These are phyloP conservation scores for Neurospora sp. DNA, from an alignment of 2,329 filamentous ascomycete species.

Conservation along the genomic window DNA sequence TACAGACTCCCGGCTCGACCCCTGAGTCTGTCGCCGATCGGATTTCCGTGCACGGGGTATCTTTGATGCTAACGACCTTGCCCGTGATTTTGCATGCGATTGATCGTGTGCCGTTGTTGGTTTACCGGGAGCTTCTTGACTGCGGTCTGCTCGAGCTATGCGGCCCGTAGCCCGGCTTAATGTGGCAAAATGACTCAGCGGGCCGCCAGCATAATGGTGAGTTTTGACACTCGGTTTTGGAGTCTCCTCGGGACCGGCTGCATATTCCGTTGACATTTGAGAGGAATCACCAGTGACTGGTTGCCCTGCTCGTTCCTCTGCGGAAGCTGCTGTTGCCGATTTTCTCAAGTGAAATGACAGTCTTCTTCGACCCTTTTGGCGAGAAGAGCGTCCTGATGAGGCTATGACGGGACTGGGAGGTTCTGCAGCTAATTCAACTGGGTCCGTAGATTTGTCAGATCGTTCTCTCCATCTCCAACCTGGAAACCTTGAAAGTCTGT, in stretches of 20 bases:
- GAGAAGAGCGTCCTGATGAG: neutral
- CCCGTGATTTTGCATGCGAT: neutral
- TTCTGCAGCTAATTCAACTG: neutral
- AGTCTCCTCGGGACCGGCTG: neutral
- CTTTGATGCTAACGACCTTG: neutral
- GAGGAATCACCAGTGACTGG: neutral
- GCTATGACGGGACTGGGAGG: neutral
- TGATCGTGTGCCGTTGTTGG: neutral
- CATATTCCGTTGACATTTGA: neutral
- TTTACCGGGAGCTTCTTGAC: neutral
- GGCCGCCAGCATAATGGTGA: neutral
- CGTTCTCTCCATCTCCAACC: constrained; percentile 9
- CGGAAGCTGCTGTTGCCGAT: neutral
- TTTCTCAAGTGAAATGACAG: neutral
- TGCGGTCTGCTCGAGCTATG: neutral
- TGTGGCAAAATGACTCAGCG: neutral
- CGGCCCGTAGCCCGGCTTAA: neutral
- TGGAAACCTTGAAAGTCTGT: constrained; percentile 8
- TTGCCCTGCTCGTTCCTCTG: neutral
- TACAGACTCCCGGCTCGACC: neutral
- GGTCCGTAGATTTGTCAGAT: constrained; percentile 1
- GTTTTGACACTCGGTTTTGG: neutral
- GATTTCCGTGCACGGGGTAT: neutral
- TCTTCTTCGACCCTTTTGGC: neutral
- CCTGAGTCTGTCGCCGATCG: neutral